Percentiles rank a stretch among this genome's conserved stretches.
These are phyloP conservation scores for Penicillium brasilianum DNA, from an alignment of 2,329 filamentous ascomycete genomes.

Conservation along the genomic window DNA sequence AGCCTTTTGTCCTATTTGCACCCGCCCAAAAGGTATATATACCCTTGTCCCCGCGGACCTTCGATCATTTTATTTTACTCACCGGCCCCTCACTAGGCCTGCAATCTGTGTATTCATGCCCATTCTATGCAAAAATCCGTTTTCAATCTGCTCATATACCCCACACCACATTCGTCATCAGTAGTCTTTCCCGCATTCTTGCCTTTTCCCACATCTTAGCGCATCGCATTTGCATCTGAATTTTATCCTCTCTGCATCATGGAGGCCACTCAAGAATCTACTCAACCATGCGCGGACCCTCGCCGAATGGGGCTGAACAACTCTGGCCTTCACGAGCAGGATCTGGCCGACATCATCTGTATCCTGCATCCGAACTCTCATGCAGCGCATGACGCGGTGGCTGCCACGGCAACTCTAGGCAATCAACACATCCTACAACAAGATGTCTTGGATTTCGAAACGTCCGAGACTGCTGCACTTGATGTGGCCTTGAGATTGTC, in stretches of 20 bases:
- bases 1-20: constrained; percentile 3
- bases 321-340: constrained; percentile 79
- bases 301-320: constrained; percentile 78
- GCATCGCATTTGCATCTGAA: constrained; percentile 19
- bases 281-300: constrained; percentile 81
- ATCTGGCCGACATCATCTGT: constrained; percentile 87
- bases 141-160: constrained; percentile 33
- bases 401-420: constrained; percentile 55
- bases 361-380: constrained; percentile 80
- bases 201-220: constrained; percentile 15
- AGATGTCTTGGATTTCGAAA: constrained; percentile 49
- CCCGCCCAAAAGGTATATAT: constrained; percentile 24
- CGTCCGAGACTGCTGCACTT: constrained; percentile 39
- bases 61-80: constrained; percentile 8
- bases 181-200: constrained; percentile 22
- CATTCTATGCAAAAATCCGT: constrained; percentile 32
- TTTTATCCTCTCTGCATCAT: constrained; percentile 30
- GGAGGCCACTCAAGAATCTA: constrained; percentile 66
- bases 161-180: constrained; percentile 21
- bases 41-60: constrained; percentile 6
- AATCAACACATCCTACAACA: constrained; percentile 67
- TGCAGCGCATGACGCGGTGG: constrained; percentile 73
- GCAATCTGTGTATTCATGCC: constrained; percentile 31
- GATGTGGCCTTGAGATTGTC: constrained; percentile 84
- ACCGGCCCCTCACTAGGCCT: constrained; percentile 12